Conservation (phyloP, 2,329 filamentous ascomycete genomes). For the Trichoderma gracile region DNA sequence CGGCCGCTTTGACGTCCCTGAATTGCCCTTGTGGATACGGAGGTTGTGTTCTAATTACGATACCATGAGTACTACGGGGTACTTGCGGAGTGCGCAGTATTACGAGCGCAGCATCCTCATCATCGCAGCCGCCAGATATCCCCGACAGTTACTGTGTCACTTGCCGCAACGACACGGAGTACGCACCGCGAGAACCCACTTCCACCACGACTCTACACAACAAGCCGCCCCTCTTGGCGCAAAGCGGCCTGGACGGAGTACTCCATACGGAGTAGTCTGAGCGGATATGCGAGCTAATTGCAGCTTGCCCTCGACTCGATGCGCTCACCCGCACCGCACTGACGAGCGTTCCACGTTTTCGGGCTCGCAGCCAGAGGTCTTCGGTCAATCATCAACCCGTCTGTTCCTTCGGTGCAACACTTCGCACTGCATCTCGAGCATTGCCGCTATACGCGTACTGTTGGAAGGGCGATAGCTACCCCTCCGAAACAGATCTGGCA, state of each 20-base stretch:
- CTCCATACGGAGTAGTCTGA: conserved; percentile 21
- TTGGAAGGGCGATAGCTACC: background rate
- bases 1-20: conserved; percentile 15
- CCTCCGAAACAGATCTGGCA: background rate
- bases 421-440: background rate
- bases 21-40: conserved; percentile 4
- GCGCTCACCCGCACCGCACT: background rate
- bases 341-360: conserved; percentile 16
- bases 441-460: background rate
- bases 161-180: conserved; percentile 9
- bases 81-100: too few relatives aligned
- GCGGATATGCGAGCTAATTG: conserved; percentile 16
- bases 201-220: background rate
- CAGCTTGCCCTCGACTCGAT: background rate
- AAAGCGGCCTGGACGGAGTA: conserved; percentile 17
- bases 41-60: background rate
- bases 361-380: background rate
- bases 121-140: conserved; percentile 5
- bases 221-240: conserved; percentile 10
- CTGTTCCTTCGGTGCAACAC: background rate
- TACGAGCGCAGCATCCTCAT: conserved; percentile 1
- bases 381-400: conserved; percentile 23
- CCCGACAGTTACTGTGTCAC: conserved; percentile 8
- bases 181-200: background rate
- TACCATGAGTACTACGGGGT: background rate